Conservation (phyloP, 805 yeast species). For the Metschnikowia cubensis region DNA sequence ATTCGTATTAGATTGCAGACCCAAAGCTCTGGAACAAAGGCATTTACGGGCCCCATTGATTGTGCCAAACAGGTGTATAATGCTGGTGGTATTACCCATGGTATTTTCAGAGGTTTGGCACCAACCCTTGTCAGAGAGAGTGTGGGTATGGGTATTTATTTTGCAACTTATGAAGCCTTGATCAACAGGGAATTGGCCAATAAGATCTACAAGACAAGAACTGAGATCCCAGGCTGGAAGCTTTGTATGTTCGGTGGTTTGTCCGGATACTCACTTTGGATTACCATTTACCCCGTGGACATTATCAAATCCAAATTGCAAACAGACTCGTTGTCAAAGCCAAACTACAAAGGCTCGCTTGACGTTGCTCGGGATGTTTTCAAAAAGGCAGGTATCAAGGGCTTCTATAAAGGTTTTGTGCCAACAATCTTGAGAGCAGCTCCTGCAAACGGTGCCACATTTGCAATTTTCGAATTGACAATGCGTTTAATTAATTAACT, state of each 20-base stretch:
- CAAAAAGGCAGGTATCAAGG: slow-evolving; percentile 60
- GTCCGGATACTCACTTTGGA: slow-evolving; percentile 91
- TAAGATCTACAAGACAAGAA: slow-evolving; percentile 44
- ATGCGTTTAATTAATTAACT: slow-evolving; percentile 55
- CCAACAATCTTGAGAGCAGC: slow-evolving; percentile 96
- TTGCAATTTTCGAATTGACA: slow-evolving; percentile 86
- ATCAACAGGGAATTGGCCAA: slow-evolving; percentile 60
- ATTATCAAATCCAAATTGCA: slow-evolving; percentile 89
- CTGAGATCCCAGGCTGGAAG: slow-evolving; percentile 83
- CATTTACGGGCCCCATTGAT: slow-evolving; percentile 70
- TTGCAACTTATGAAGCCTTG: slow-evolving; percentile 85
- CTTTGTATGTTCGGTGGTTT: slow-evolving; percentile 84
- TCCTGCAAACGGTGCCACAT: slow-evolving; percentile 97
- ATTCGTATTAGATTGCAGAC: slow-evolving; percentile 92
- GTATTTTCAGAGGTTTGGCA: slow-evolving; percentile 72
- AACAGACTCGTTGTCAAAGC: slow-evolving; percentile 52
- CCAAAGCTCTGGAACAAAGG: slow-evolving; percentile 54
- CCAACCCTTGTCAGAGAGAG: slow-evolving; percentile 86
- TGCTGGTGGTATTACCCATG: slow-evolving; percentile 48
- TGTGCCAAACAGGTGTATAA: slow-evolving; percentile 56
- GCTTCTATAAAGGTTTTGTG: slow-evolving; percentile 84
- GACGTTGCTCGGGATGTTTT: slow-evolving; percentile 56
- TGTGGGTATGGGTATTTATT: slow-evolving; percentile 85
- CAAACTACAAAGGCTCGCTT: slow-evolving; percentile 54
- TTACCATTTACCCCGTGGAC: slow-evolving; percentile 80